These are phyloP conservation scores for Pilatotrama ljubarskyi DNA, from an alignment of 768 basidiomycete genomes.

Conservation along the genomic window DNA sequence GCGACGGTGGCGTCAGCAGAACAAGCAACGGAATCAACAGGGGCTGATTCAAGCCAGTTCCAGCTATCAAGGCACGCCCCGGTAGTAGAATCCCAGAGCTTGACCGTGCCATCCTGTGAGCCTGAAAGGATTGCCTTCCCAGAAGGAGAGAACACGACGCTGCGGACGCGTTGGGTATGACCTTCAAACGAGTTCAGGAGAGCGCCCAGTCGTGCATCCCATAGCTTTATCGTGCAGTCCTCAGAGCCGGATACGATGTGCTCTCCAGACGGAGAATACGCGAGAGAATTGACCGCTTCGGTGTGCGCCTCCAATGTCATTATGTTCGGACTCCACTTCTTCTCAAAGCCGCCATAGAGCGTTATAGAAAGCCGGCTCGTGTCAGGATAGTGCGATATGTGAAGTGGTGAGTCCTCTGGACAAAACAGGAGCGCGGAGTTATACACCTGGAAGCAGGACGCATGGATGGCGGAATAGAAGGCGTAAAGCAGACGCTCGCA, in stretches of 20 bases:
- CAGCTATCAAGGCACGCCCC: conserved; percentile 36
- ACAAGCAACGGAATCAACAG: not conserved
- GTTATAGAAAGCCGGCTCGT: not conserved
- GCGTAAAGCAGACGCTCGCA: conserved; percentile 8
- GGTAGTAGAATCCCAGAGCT: conserved; percentile 28
- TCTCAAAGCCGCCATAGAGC: not conserved
- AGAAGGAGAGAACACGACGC: conserved; percentile 31
- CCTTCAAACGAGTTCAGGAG: not conserved
- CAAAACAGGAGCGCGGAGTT: conserved; percentile 6
- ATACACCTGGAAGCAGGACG: conserved; percentile 18
- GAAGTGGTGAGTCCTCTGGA: not conserved
- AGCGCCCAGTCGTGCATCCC: conserved; percentile 2
- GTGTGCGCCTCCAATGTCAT: not conserved
- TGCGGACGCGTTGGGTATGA: conserved; percentile 14
- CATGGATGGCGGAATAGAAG: conserved; percentile 20
- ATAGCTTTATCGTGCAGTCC: conserved; percentile 1
- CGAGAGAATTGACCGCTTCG: not conserved
- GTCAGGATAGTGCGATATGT: not conserved
- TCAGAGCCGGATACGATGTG: conserved; percentile 1
- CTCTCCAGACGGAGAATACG: conserved; percentile 5
- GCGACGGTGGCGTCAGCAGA: not conserved
- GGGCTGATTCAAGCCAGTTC: conserved; percentile 22
- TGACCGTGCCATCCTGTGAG: conserved; percentile 29
- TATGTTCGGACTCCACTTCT: not conserved
- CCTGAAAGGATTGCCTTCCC: conserved; percentile 31